phyloP scores from a whole-genome alignment of 441 rosid species.

The Brassica hybrid region DNA sequence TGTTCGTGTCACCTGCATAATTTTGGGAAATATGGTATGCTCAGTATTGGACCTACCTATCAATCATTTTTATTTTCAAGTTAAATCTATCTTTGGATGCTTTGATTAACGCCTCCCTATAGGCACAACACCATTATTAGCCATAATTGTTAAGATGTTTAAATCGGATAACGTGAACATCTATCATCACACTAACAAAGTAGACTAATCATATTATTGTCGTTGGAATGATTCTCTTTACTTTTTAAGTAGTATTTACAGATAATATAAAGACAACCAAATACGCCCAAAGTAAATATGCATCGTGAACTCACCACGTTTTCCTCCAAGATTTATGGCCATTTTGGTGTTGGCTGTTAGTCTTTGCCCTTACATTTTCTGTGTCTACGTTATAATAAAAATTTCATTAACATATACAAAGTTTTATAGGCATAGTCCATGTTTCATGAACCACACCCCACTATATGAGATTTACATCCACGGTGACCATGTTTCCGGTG shows the following conservation, averaged over 20 bases:
- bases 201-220: constrained; percentile 34
- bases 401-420: background rate
- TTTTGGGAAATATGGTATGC: constrained; percentile 26
- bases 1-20: constrained; percentile 35
- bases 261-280: constrained; percentile 10
- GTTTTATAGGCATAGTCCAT: background rate
- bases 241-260: constrained; percentile 24
- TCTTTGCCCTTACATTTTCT: too few species aligned
- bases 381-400: background rate
- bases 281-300: constrained; percentile 7
- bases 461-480: background rate
- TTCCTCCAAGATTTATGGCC: constrained; percentile 37
- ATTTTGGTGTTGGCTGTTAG: too few species aligned
- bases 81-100: constrained; percentile 41
- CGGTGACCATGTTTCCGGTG: background rate
- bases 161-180: constrained; percentile 16
- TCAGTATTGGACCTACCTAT: constrained; percentile 28
- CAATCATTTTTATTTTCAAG: background rate
- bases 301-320: constrained; percentile 28
- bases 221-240: constrained; percentile 34
- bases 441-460: background rate
- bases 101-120: constrained; percentile 14
- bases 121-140: constrained; percentile 29
- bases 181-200: constrained; percentile 26
- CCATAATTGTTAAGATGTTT: constrained; percentile 15